Evolutionary conservation across 129 eudicot genomes (phyloP), one percentile per base, ranked within the genome.

Genomic region (Oenanthe sinensis): DNA sequence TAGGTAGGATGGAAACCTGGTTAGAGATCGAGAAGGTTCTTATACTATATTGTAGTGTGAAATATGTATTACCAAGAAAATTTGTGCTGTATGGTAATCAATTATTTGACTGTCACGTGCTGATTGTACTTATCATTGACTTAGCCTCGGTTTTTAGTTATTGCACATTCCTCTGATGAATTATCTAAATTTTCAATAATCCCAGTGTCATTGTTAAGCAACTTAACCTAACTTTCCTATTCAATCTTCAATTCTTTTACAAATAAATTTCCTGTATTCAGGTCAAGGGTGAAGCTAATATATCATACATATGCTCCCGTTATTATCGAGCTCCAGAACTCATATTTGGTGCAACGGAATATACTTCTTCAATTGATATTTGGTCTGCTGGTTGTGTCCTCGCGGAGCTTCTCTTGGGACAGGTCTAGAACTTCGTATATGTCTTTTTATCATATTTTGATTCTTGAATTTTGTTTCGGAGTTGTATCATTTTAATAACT

Each of bases 301-400:
- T 93, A 79, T 87, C 98, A 67, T 93, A 93, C 82, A 93, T 93
- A 58, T 93, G 98, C 78, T 93, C 98, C 49, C 95, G 98, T 33
- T 91, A 89, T 81, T 93, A 93, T 79, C 92, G 98, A 47, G 98
- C 98, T 24, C 98, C 98, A 54, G 98, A 93, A 85, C 90, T 93
- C 71, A 93, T 93, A 55, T 93, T 93, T 85, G 98, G 98, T 79
- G 98, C 98, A 45, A 91, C 97, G 39, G 98, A 93, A 81, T 93
- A 93, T 75, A 86, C 96, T 45, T 76, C 91, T 7, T 89, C 98
- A 22, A 88, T 93, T 88, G 98, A 93, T 85, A 93, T 93, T 58
- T 93, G 98, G 98, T 93, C 98, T 22, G 97, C 98, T 84, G 98
- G 98, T 55, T 93, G 98, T 87, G 96, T 93, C 60, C 98, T 93